Evolutionary conservation across 495 filamentous ascomycete genomes (phyloP).

Genomic region (Trichoderma erinaceum): DNA sequence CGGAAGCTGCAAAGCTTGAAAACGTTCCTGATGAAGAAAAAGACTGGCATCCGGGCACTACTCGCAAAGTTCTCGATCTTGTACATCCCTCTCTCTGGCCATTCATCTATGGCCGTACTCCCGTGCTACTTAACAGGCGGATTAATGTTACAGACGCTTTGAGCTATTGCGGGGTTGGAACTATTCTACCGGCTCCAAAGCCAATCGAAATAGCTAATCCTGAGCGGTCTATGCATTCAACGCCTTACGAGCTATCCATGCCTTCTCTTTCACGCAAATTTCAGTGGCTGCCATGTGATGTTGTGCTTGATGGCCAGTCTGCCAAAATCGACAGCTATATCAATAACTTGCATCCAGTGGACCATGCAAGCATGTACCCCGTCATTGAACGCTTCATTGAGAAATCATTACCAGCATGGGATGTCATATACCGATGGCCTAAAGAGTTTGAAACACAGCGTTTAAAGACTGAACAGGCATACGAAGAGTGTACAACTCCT

Average conservation of each 20-base stretch:
- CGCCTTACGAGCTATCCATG: neutral
- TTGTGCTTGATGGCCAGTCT: conserved; percentile 37
- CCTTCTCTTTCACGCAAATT: conserved; percentile 14
- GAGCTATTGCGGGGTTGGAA: conserved; percentile 7
- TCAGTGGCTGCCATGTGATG: conserved; percentile 55
- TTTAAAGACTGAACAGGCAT: neutral
- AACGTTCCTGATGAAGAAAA: conserved; percentile 39
- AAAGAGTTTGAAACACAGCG: neutral
- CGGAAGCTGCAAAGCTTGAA: conserved; percentile 30
- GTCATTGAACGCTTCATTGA: conserved; percentile 44
- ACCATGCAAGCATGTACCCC: conserved; percentile 42
- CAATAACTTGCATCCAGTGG: conserved; percentile 52
- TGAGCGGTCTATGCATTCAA: neutral
- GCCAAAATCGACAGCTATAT: conserved; percentile 60
- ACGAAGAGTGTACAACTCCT: neutral
- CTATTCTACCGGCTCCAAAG: conserved; percentile 6
- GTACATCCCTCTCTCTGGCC: conserved; percentile 59
- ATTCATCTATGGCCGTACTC: conserved; percentile 47
- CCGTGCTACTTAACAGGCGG: conserved; percentile 30
- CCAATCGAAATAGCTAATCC: conserved; percentile 4
- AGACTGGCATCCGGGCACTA: conserved; percentile 55
- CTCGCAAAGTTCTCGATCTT: conserved; percentile 51
- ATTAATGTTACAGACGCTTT: conserved; percentile 12
- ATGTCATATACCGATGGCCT: conserved; percentile 12
- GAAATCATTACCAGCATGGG: conserved; percentile 11